Percentiles rank a stretch among this genome's conserved stretches.
phyloP scores from a whole-genome alignment of 768 basidiomycete genomes.

The Agrocybe chaxingu region DNA sequence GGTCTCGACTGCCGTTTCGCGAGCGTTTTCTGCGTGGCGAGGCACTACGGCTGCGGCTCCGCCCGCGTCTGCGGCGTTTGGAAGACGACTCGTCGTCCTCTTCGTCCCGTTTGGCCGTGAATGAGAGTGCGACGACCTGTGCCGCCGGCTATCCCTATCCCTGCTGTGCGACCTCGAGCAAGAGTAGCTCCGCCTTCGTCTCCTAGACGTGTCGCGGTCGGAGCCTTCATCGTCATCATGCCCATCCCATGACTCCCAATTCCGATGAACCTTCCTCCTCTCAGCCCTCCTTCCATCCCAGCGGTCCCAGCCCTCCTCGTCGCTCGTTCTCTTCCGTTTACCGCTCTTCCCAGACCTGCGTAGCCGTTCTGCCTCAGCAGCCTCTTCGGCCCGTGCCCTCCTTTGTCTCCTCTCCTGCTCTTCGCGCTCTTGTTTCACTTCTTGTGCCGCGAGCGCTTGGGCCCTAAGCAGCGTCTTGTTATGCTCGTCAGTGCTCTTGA shows the following conservation, averaged over 20 bases:
- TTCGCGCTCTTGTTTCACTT: slow-evolving; percentile 65
- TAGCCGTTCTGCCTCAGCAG: slow-evolving; percentile 61
- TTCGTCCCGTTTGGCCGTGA: slow-evolving; percentile 12
- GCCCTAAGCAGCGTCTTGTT: slow-evolving; percentile 80
- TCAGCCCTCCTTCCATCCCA: slow-evolving; percentile 52
- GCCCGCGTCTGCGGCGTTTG: slow-evolving; percentile 23
- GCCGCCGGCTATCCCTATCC: slow-evolving; percentile 16
- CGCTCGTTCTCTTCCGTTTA: slow-evolving; percentile 21
- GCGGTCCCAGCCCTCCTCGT: slow-evolving; percentile 47
- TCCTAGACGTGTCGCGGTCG: slow-evolving; percentile 15
- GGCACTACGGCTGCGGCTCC: slow-evolving; percentile 20
- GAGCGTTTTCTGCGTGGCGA: slow-evolving; percentile 15
- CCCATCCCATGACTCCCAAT: slow-evolving; percentile 51
- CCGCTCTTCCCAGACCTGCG: slow-evolving; percentile 29
- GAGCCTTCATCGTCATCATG: slow-evolving; percentile 35
- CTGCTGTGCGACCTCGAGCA: slow-evolving; percentile 23
- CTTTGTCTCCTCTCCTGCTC: slow-evolving; percentile 64
- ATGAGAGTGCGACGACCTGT: slow-evolving; percentile 15
- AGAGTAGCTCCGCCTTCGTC: slow-evolving; percentile 22
- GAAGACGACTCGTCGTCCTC: slow-evolving; percentile 13
- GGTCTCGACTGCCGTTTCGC: slow-evolving; percentile 10
- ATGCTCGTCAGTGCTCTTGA: slow-evolving; percentile 93
- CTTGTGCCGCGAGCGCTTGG: slow-evolving; percentile 70
- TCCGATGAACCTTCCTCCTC: slow-evolving; percentile 41
- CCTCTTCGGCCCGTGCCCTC: slow-evolving; percentile 70